phyloP scores from a whole-genome alignment of 257 asterid species.

The Nicotiana knightiana region DNA sequence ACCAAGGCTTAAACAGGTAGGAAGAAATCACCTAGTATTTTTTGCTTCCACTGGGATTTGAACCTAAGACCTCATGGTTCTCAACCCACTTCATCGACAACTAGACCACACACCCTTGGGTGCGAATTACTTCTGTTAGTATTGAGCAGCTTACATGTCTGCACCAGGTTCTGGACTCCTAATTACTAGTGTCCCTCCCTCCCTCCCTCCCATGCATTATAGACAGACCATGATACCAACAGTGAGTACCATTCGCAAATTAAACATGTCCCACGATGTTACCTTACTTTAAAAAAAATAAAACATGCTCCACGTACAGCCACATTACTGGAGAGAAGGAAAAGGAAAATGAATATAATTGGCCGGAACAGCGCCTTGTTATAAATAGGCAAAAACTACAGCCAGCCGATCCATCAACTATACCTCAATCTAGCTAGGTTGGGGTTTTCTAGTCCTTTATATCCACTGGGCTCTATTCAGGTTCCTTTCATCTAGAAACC shows the following conservation, averaged over 20 bases:
- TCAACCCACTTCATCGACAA: no score
- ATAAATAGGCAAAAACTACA: neutral
- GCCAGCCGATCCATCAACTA: neutral
- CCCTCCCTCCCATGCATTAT: neutral
- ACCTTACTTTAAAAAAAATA: no score
- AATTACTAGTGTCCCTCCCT: neutral
- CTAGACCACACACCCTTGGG: no score
- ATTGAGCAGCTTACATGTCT: neutral
- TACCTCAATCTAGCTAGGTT: neutral
- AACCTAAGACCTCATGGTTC: no score
- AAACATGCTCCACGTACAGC: neutral
- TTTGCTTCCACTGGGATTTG: no score
- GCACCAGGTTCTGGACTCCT: neutral
- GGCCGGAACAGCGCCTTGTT: neutral
- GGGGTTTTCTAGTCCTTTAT: neutral
- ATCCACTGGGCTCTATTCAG: neutral
- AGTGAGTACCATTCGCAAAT: neutral
- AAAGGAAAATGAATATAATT: no score
- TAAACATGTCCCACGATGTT: no score
- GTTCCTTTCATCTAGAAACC: neutral
- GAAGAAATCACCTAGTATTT: no score
- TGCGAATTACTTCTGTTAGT: no score
- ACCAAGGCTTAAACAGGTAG: no score
- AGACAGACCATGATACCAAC: neutral
- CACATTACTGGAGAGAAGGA: neutral